These are phyloP conservation scores for Ogataea nitratoaversa DNA, from an alignment of 805 yeast species.

Conservation along the genomic window DNA sequence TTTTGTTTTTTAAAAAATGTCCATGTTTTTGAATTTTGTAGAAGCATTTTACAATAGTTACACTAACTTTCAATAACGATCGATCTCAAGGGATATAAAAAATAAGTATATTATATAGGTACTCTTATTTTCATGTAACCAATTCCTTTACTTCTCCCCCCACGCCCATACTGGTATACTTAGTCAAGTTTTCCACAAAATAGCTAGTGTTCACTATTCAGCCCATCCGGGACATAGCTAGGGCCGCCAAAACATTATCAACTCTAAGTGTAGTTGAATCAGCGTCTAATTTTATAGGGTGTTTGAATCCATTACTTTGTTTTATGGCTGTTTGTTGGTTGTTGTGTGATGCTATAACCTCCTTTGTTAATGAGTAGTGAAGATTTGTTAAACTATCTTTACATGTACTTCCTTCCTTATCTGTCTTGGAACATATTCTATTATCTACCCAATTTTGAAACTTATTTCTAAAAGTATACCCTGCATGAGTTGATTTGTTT, in stretches of 20 bases:
- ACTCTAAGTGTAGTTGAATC: slow-evolving; percentile 1
- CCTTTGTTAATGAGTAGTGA: slow-evolving; percentile 26
- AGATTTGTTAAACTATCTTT: slow-evolving; percentile 23
- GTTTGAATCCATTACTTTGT: slow-evolving; percentile 11
- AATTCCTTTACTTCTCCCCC: no score
- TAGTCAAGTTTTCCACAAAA: no score
- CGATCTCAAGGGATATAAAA: no score
- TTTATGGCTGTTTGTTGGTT: slow-evolving; percentile 27
- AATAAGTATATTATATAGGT: no score
- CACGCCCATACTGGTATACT: no score
- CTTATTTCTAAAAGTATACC: slow-evolving; percentile 21
- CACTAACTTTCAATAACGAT: no score
- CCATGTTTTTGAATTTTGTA: no score
- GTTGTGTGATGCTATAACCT: slow-evolving; percentile 18
- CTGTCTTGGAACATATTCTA: slow-evolving; percentile 16
- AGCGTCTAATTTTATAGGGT: background rate
- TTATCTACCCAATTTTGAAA: slow-evolving; percentile 24
- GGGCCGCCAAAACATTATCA: slow-evolving; percentile 4
- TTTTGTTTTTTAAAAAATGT: no score
- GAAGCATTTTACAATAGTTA: no score
- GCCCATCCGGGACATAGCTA: slow-evolving; percentile 5
- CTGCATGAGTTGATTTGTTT: slow-evolving; percentile 14
- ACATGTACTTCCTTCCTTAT: slow-evolving; percentile 26
- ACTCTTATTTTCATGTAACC: no score
- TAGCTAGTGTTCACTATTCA: no score